Conservation (phyloP, 805 yeast genomes). For the Candida ovalis region DNA sequence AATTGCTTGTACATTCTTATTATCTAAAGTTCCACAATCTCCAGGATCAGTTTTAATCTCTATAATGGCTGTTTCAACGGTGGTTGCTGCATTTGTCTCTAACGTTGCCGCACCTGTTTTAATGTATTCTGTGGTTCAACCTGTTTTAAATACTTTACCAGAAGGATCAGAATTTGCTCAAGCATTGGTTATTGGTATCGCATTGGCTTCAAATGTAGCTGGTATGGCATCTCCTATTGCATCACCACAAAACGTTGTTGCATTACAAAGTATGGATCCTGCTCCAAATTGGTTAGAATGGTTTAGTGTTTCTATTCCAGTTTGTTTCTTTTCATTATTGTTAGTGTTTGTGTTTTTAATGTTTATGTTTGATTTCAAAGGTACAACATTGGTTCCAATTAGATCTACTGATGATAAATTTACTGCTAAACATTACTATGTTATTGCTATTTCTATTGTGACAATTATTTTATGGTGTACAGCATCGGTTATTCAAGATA, state of each 20-base stretch:
- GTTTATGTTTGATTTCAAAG: constrained; percentile 51
- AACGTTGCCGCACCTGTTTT: constrained; percentile 97
- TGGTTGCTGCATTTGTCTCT: constrained; percentile 92
- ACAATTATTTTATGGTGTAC: constrained; percentile 91
- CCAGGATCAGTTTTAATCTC: constrained; percentile 75
- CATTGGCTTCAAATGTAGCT: constrained; percentile 87
- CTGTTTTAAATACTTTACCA: constrained; percentile 79
- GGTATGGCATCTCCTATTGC: constrained; percentile 98
- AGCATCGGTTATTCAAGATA: constrained; percentile 64
- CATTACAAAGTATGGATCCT: constrained; percentile 83
- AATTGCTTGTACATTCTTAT: constrained; percentile 73
- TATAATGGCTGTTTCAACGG: constrained; percentile 81
- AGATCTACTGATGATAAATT: constrained; percentile 63
- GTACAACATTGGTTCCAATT: constrained; percentile 52
- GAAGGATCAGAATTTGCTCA: constrained; percentile 73
- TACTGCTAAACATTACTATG: constrained; percentile 70
- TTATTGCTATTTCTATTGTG: constrained; percentile 56
- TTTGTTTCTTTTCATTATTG: constrained; percentile 57
- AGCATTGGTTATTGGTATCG: constrained; percentile 85
- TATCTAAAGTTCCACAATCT: constrained; percentile 80
- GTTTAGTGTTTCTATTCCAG: constrained; percentile 87
- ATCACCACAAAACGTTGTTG: constrained; percentile 93
- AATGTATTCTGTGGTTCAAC: constrained; percentile 87
- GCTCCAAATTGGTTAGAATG: constrained; percentile 86
- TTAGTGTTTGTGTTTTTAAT: constrained; percentile 71